Conservation (phyloP, 345 rosid species). For the Gossypium sturtianum region DNA sequence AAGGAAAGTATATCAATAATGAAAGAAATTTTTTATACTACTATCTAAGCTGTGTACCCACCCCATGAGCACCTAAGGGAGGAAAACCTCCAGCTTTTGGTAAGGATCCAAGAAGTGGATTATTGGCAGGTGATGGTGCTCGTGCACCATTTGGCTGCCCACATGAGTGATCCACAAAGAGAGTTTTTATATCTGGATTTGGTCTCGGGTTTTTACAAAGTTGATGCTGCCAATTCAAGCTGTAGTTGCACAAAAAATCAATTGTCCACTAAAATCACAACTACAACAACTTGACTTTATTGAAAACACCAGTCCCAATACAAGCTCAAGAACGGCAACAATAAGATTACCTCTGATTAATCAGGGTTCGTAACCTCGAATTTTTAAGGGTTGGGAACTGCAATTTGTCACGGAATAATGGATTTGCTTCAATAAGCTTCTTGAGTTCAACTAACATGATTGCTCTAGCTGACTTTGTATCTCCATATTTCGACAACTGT, state of each 20-base stretch:
- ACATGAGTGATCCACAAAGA: slow-evolving; percentile 95
- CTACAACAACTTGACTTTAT: no score
- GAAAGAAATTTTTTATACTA: neutral
- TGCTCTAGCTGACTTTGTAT: slow-evolving; percentile 93
- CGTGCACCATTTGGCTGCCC: slow-evolving; percentile 96
- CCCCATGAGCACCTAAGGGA: slow-evolving; percentile 96
- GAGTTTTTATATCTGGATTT: slow-evolving; percentile 97
- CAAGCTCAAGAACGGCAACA: no score
- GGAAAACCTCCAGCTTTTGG: slow-evolving; percentile 94
- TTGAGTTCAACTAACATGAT: slow-evolving; percentile 96
- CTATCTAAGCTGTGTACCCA: slow-evolving; percentile 26
- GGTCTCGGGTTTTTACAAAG: slow-evolving; percentile 96
- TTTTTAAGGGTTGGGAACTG: slow-evolving; percentile 90
- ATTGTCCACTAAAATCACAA: slow-evolving; percentile 9
- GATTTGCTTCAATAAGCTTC: slow-evolving; percentile 98
- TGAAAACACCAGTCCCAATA: no score
- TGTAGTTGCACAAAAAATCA: slow-evolving; percentile 32
- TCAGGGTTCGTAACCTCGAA: slow-evolving; percentile 84
- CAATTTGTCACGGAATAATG: slow-evolving; percentile 88
- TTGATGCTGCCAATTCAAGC: slow-evolving; percentile 99
- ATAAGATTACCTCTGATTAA: slow-evolving; percentile 71
- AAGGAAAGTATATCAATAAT: slow-evolving; percentile 9
- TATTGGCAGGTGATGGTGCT: slow-evolving; percentile 90
- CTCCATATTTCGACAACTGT: slow-evolving; percentile 95
- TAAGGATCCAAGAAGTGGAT: slow-evolving; percentile 78